These are phyloP conservation scores for Melocanna baccifera DNA, from an alignment of 176 grass and related monocot species.

Conservation along the genomic window DNA sequence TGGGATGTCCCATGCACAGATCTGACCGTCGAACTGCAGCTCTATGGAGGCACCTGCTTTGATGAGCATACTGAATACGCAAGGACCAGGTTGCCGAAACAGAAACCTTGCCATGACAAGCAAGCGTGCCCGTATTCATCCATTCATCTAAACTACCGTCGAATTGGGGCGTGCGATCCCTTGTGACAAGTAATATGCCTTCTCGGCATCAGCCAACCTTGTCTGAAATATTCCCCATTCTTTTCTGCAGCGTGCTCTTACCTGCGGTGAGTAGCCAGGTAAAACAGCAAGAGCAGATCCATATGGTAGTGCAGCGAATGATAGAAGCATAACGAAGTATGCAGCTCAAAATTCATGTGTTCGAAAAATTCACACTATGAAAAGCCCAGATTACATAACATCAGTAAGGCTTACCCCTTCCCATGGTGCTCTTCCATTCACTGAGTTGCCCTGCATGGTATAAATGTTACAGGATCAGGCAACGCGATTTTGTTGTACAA, in stretches of 20 bases:
- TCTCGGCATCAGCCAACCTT: conserved; percentile 71
- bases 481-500: not conserved
- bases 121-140: not conserved
- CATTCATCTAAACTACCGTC: conserved; percentile 49
- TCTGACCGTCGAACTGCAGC: conserved; percentile 18
- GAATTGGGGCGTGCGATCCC: conserved; percentile 66
- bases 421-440: conserved; percentile 83
- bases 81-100: conserved; percentile 28
- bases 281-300: not conserved
- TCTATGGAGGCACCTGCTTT: conserved; percentile 16
- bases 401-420: conserved; percentile 61
- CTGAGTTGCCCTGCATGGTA: conserved; percentile 59
- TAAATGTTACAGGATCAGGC: conserved; percentile 17
- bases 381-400: not conserved
- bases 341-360: not conserved
- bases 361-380: not conserved
- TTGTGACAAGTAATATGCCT: conserved; percentile 64
- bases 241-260: conserved; percentile 80
- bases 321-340: not conserved
- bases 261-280: conserved; percentile 34
- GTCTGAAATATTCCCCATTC: conserved; percentile 89
- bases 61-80: not conserved
- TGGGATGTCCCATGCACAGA: conserved; percentile 42
- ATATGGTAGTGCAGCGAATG: not conserved
- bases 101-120: conserved; percentile 23